These are phyloP conservation scores for Alternaria solani DNA, from an alignment of 2,329 filamentous ascomycete genomes.

Conservation along the genomic window DNA sequence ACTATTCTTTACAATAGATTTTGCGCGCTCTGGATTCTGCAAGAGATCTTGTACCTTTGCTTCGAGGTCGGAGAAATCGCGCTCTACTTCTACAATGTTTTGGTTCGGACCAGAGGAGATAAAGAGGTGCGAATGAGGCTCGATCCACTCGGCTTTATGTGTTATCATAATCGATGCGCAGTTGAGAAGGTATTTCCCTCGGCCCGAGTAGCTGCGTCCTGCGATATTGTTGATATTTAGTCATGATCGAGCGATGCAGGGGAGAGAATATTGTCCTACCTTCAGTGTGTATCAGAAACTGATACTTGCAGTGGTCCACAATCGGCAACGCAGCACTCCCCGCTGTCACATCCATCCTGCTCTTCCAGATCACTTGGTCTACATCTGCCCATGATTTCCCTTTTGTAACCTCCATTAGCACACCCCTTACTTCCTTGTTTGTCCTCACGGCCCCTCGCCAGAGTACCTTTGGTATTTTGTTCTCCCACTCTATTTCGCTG, in stretches of 20 bases:
- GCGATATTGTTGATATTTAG: not conserved
- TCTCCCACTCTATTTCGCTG: conserved; percentile 23
- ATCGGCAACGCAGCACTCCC: conserved; percentile 23
- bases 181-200: conserved; percentile 60
- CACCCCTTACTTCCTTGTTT: conserved; percentile 25
- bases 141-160: conserved; percentile 28
- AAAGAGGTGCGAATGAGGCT: conserved; percentile 24
- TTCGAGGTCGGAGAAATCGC: conserved; percentile 30
- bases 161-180: conserved; percentile 44
- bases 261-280: conserved; percentile 46
- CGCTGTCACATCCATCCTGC: conserved; percentile 14
- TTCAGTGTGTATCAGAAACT: conserved; percentile 59
- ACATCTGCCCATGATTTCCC: conserved; percentile 29
- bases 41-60: conserved; percentile 20
- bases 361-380: conserved; percentile 25
- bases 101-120: conserved; percentile 22
- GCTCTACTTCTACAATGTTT: conserved; percentile 31
- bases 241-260: not conserved
- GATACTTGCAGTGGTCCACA: conserved; percentile 33
- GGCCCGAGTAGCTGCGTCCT: conserved; percentile 55
- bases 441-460: conserved; percentile 47
- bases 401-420: conserved; percentile 17
- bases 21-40: conserved; percentile 19
- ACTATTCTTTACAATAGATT: conserved; percentile 24
- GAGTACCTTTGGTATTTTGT: conserved; percentile 24